Percentiles rank a stretch among this genome's conserved stretches.
Conservation (phyloP, 75 land plant species). For the Larix kaempferi region DNA sequence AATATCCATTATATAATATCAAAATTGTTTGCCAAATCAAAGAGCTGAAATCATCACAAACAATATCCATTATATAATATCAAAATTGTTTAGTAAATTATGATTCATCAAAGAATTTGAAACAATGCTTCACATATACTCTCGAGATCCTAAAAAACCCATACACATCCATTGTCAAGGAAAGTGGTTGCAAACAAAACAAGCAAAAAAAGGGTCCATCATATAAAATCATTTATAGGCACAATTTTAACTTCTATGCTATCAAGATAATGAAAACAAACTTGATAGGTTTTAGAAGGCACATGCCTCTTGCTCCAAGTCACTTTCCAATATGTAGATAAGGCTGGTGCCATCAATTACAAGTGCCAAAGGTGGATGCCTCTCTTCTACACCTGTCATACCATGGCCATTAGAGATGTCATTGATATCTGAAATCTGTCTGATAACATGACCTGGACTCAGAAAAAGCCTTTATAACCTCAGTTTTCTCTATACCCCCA, state of each 20-base stretch:
- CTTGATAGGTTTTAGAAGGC: not conserved
- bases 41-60: too few relatives aligned
- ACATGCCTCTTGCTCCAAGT: constrained; percentile 66
- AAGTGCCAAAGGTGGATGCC: constrained; percentile 50
- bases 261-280: not conserved
- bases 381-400: not conserved
- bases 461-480: not conserved
- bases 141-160: not conserved
- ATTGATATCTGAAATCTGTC: not conserved
- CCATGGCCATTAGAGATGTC: not conserved
- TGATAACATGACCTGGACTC: not conserved
- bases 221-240: not conserved
- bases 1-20: not conserved
- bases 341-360: constrained; percentile 91
- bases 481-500: constrained; percentile 7
- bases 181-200: not conserved
- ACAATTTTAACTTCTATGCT: not conserved
- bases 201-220: constrained; percentile 6
- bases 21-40: too few relatives aligned
- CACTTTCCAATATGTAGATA: constrained; percentile 80
- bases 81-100: not conserved
- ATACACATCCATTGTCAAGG: not conserved
- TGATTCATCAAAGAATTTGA: not conserved
- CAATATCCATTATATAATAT: too few relatives aligned
- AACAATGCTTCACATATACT: not conserved